phyloP scores from a whole-genome alignment of 345 rosid species.

The Heritiera littoralis region DNA sequence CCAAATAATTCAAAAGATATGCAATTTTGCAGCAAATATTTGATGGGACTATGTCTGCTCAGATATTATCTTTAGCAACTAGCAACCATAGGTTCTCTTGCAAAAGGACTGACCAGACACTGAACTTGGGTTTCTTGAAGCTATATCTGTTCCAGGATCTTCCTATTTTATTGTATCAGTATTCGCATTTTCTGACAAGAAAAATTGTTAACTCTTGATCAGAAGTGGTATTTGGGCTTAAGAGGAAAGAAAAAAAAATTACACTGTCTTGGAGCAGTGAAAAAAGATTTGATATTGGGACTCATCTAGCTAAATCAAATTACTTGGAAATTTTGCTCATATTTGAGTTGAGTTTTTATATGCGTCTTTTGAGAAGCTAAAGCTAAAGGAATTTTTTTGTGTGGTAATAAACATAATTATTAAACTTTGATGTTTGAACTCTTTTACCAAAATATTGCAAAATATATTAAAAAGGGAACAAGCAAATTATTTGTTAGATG shows the following conservation, averaged over 20 bases:
- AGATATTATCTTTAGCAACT: neutral
- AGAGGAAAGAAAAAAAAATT: neutral
- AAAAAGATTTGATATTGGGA: neutral
- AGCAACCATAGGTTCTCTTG: neutral
- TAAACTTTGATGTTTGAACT: neutral
- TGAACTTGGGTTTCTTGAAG: slow-evolving; percentile 1
- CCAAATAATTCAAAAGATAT: neutral
- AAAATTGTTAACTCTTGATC: neutral
- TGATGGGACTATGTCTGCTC: neutral
- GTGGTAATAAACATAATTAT: neutral
- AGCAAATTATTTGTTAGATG: neutral
- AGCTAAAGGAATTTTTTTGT: neutral
- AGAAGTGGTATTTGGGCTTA: neutral
- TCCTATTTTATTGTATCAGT: neutral
- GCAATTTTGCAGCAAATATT: neutral
- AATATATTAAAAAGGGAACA: neutral
- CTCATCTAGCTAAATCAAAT: neutral
- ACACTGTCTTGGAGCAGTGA: neutral
- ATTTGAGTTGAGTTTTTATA: neutral
- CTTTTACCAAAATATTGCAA: neutral
- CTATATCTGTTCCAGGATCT: neutral
- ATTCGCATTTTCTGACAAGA: neutral
- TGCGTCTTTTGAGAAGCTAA: neutral
- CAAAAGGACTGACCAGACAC: neutral
- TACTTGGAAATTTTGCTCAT: neutral